Evolutionary conservation across 2,329 filamentous ascomycete genomes (phyloP).

Genomic region (Fusarium foetens): DNA sequence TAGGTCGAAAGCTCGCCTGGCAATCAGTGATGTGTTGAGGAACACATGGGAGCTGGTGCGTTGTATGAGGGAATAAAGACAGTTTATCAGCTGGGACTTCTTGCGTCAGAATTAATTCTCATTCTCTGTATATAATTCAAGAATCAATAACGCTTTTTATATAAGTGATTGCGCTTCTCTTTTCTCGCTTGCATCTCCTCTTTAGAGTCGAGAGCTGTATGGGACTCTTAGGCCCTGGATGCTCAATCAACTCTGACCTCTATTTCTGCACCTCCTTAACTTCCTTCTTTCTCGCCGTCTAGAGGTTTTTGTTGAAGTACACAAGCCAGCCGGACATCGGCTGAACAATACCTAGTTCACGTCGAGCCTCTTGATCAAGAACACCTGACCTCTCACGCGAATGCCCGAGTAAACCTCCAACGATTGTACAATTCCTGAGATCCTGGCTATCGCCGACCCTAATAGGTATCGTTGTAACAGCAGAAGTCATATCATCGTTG

Average conservation of each 20-base stretch:
- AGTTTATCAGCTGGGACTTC: not conserved
- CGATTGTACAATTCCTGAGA: not conserved
- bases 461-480: not conserved
- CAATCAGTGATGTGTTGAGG: not conserved
- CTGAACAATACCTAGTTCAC: not conserved
- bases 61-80: too few species aligned
- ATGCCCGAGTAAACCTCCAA: not conserved
- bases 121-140: not conserved
- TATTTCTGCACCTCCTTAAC: too few species aligned
- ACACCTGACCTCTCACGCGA: fast-evolving
- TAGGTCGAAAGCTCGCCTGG: fast-evolving
- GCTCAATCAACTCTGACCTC: not conserved
- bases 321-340: not conserved
- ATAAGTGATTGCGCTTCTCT: not conserved
- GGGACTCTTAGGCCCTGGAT: not conserved
- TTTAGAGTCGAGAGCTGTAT: fast-evolving
- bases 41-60: too few species aligned
- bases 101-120: not conserved
- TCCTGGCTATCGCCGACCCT: fast-evolving
- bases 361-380: too few species aligned
- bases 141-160: too few species aligned
- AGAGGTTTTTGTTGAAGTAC: not conserved
- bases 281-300: too few species aligned
- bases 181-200: not conserved
- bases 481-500: not conserved